Percentiles rank a stretch among this genome's conserved stretches.
These are phyloP conservation scores for Orychophragmus violaceus DNA, from an alignment of 345 rosid genomes.

Conservation along the genomic window DNA sequence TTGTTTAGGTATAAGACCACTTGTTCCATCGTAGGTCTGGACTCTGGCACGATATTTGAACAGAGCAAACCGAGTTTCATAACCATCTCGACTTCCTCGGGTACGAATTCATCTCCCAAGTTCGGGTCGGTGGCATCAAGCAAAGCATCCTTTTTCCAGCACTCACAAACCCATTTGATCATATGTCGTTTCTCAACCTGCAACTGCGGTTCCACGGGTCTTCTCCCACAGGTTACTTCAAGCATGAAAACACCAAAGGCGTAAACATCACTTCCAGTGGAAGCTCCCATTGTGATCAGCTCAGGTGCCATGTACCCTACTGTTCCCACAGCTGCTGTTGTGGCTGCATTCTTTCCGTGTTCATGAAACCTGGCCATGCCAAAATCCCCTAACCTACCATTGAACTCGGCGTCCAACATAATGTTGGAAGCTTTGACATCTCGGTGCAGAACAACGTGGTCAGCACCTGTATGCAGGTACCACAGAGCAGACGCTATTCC, in stretches of 20 bases:
- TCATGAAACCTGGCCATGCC: conserved; percentile 86
- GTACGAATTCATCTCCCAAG: conserved; percentile 20
- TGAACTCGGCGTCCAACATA: conserved; percentile 50
- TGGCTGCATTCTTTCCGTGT: conserved; percentile 59
- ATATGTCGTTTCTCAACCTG: conserved; percentile 25
- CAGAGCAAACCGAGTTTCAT: conserved; percentile 47
- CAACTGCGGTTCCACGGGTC: conserved; percentile 61
- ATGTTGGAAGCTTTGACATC: conserved; percentile 51
- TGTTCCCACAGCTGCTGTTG: conserved; percentile 87
- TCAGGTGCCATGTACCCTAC: conserved; percentile 57
- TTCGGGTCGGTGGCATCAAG: conserved; percentile 36
- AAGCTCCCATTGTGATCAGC: conserved; percentile 40
- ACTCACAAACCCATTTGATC: conserved; percentile 37
- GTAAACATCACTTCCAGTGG: conserved; percentile 39
- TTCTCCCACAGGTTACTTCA: conserved; percentile 47
- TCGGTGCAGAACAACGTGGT: conserved; percentile 48
- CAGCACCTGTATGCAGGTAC: conserved; percentile 51
- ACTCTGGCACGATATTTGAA: conserved; percentile 29
- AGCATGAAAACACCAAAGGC: conserved; percentile 51
- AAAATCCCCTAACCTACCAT: conserved; percentile 84
- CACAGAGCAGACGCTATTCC: conserved; percentile 44
- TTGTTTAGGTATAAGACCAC: conserved; percentile 32
- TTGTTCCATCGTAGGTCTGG: conserved; percentile 44
- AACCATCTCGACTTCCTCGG: conserved; percentile 44
- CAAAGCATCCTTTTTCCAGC: conserved; percentile 35